Conservation (phyloP, 1,139 yeast genomes). For the Blastobotrys serpentis region DNA sequence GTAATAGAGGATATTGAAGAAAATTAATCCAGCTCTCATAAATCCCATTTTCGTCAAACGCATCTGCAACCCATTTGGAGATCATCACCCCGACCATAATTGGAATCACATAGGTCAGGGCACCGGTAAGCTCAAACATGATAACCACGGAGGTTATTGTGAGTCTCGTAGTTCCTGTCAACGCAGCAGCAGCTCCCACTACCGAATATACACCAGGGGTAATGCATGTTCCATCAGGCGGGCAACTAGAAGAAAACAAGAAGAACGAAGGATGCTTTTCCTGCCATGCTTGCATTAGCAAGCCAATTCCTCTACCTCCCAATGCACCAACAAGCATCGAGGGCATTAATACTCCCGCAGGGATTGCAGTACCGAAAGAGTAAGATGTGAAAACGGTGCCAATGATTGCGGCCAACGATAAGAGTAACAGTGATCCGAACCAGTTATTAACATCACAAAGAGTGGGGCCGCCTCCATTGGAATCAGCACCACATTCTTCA, state of each 20-base stretch:
- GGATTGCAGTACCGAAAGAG: constrained; percentile 63
- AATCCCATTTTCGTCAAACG: constrained; percentile 40
- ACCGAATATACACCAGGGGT: constrained; percentile 95
- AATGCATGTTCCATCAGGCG: constrained; percentile 58
- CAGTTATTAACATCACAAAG: constrained; percentile 39
- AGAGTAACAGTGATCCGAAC: constrained; percentile 32
- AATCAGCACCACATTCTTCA: constrained; percentile 52
- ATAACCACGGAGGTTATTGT: constrained; percentile 92
- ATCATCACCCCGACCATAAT: constrained; percentile 67
- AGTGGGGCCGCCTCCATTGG: constrained; percentile 32
- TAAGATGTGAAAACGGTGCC: constrained; percentile 61
- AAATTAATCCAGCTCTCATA: constrained; percentile 47
- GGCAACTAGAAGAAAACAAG: constrained; percentile 35
- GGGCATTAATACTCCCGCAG: constrained; percentile 78
- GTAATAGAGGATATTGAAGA: constrained; percentile 42
- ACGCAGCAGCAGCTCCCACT: constrained; percentile 95
- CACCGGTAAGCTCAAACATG: constrained; percentile 95
- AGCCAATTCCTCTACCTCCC: constrained; percentile 66
- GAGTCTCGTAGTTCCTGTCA: constrained; percentile 89
- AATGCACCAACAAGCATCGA: constrained; percentile 70
- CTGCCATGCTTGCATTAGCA: constrained; percentile 45
- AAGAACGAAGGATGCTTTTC: constrained; percentile 31
- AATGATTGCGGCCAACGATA: constrained; percentile 49
- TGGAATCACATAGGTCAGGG: constrained; percentile 82
- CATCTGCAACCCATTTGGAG: constrained; percentile 49